Base-by-base conservation (phyloP, 768 basidiomycete genomes). In the Trametopsis cervina region DNA sequence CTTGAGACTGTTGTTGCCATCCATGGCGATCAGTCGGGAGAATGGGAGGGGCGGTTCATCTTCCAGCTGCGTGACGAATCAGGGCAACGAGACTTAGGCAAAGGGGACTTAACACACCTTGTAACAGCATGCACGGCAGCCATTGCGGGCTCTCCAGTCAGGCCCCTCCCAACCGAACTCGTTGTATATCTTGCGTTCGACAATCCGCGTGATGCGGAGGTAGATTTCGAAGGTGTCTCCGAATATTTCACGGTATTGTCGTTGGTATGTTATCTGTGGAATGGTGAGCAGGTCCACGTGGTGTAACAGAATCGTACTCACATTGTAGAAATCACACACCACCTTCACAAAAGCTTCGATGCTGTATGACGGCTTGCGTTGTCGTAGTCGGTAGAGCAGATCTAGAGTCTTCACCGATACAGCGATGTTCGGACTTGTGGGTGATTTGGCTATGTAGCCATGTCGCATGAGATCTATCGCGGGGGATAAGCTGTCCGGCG, bases 71-170 rank as follows among this genome's bases (percentile, higher is more conserved):
- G n/a, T n/a, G n/a, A n/a, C n/a, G n/a, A 38, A 11, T 27, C 3
- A 23, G 13, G 29, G 12, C 33, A 44, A 12, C n/a, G 20, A 33
- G 15, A 15, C 15, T 33, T 33, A 15, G 29, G 29, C 9, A 26
- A 29, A 13, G 17, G 18, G 18, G 22, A 5, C 26, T 15, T 3
- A 26, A 37, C 42, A 7, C 44, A 69, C 62, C 58, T 64, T 56
- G 42, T 71, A 69, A 18, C 49, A 50, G 49, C 72, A 73, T 0
- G 69, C 49, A 0, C 64, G 66, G 51, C 71, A 74, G 0, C 60
- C 53, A 44, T 71, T 59, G 27, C 51, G 13, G 1, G 65, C 62
- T 1, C 60, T 46, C 66, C 68, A 74, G 25, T 70, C 37, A 0
- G 60, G 58, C 0, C 37, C 40, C 42, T 67, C 54, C 0, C 60